These are phyloP conservation scores for Pontederia paniculata DNA, from an alignment of 176 grass and related monocot species.

Conservation along the genomic window DNA sequence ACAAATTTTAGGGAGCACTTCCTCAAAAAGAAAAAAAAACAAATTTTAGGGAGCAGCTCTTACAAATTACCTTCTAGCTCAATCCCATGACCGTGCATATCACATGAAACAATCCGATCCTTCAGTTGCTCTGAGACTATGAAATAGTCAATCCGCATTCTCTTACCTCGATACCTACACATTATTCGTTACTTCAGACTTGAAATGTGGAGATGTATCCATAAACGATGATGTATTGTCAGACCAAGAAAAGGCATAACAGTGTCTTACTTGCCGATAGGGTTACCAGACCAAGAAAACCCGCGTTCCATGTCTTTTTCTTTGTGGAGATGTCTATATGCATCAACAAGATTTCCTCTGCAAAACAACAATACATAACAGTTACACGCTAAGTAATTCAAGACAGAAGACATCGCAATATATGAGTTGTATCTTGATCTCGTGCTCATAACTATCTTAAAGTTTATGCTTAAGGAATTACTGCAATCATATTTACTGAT, in stretches of 20 bases:
- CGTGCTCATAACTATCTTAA: no score
- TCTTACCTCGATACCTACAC: constrained; percentile 79
- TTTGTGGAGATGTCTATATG: constrained; percentile 74
- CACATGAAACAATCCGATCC: constrained; percentile 54
- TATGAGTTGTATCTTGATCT: constrained; percentile 1
- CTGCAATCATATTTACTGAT: no score
- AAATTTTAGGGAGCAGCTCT: not conserved
- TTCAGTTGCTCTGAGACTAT: constrained; percentile 53
- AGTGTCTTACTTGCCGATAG: constrained; percentile 70
- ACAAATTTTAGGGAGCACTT: constrained; percentile 8
- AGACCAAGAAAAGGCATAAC: not conserved
- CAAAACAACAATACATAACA: constrained; percentile 16
- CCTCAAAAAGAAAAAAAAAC: not conserved
- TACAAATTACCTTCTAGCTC: constrained; percentile 67
- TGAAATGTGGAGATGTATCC: not conserved
- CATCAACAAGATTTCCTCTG: constrained; percentile 95
- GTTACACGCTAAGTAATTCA: constrained; percentile 17
- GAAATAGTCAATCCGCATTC: constrained; percentile 98
- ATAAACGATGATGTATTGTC: not conserved
- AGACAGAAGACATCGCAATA: constrained; percentile 12
- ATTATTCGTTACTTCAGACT: not conserved
- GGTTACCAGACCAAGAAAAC: constrained; percentile 89
- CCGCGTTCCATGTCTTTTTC: constrained; percentile 78
- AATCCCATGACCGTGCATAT: constrained; percentile 86
- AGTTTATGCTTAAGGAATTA: no score